Conservation (phyloP, 73 alveolate species). For the Tetrahymena thermophila region DNA sequence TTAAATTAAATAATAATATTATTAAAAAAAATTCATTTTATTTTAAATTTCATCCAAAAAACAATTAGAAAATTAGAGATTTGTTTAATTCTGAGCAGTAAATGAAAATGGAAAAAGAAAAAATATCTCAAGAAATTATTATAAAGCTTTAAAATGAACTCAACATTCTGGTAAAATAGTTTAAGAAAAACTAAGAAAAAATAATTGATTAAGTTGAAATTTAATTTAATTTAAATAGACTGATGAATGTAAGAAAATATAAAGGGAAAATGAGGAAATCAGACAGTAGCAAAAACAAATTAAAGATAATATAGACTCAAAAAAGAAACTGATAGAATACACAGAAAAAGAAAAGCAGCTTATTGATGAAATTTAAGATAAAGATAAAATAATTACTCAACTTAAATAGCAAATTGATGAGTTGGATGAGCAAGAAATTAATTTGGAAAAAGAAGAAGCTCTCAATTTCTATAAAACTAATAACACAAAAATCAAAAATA, state of each 20-base stretch:
- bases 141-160: neutral
- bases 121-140: neutral
- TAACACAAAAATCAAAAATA: neutral
- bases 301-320: neutral
- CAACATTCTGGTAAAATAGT: neutral
- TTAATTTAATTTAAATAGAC: neutral
- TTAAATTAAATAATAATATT: neutral
- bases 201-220: neutral
- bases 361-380: neutral
- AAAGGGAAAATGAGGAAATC: neutral
- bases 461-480: neutral
- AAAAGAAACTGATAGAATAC: neutral
- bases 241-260: neutral
- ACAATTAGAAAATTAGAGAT: neutral
- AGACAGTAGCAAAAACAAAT: neutral
- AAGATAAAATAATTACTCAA: neutral
- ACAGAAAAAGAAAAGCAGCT: neutral
- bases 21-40: neutral
- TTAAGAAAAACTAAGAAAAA: neutral
- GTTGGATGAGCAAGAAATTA: neutral
- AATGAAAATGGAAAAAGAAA: neutral
- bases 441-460: neutral
- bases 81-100: neutral
- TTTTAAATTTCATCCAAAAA: neutral
- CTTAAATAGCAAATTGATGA: neutral